Conservation (phyloP, 106 monocot species). For the Hemerocallis citrina region DNA sequence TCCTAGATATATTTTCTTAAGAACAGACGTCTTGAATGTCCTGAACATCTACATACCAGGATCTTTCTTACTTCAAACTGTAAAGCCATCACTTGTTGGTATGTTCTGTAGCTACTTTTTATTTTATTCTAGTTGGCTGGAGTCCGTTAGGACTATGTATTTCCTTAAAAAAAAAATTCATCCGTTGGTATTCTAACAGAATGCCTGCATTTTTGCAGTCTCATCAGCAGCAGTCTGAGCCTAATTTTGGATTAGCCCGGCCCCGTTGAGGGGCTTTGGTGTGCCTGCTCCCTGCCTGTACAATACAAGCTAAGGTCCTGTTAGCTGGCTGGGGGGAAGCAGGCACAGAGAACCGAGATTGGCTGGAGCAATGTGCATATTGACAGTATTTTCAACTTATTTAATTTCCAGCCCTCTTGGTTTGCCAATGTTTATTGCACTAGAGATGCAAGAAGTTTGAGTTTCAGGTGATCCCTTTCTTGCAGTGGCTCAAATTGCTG, state of each 20-base stretch:
- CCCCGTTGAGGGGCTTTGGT: slow-evolving; percentile 85
- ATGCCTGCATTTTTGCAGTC: slow-evolving; percentile 36
- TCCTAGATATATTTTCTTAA: background rate
- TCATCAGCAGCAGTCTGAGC: slow-evolving; percentile 66
- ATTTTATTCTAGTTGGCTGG: too few relatives aligned
- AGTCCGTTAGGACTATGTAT: too few relatives aligned
- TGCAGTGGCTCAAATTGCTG: too few relatives aligned
- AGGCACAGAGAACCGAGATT: slow-evolving; percentile 60
- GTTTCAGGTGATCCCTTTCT: too few relatives aligned
- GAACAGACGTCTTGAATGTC: background rate
- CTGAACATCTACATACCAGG: background rate
- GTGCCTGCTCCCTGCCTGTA: slow-evolving; percentile 81
- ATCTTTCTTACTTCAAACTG: too few relatives aligned
- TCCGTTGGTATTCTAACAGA: too few relatives aligned
- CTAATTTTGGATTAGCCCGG: slow-evolving; percentile 85
- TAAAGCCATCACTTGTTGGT: too few relatives aligned
- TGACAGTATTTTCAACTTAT: too few relatives aligned
- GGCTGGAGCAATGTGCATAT: background rate
- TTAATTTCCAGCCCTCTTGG: background rate
- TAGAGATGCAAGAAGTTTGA: background rate
- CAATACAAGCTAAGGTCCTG: background rate
- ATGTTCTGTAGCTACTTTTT: too few relatives aligned
- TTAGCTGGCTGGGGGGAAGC: slow-evolving; percentile 56
- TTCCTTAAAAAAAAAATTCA: too few relatives aligned
- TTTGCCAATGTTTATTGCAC: background rate